Evolutionary conservation across 345 rosid species (phyloP).

Genomic region (Arabis alpina): DNA sequence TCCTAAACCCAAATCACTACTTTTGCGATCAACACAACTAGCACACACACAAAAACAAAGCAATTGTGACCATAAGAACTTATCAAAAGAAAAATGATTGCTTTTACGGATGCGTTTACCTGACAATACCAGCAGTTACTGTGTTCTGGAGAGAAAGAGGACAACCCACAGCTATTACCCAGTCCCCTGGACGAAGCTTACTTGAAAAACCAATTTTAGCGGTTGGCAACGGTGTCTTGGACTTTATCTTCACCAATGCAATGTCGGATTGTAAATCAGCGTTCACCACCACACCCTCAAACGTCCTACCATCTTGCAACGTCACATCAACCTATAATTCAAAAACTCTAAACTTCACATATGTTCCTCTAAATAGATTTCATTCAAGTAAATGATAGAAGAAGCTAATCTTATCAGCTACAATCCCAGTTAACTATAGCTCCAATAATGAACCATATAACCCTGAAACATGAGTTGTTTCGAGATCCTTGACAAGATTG

Average conservation of each 20-base stretch:
- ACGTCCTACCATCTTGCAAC: slow-evolving; percentile 92
- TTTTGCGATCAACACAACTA: slow-evolving; percentile 94
- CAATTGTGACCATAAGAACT: slow-evolving; percentile 2
- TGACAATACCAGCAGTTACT: slow-evolving; percentile 90
- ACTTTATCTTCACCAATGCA: slow-evolving; percentile 85
- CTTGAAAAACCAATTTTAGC: slow-evolving; percentile 87
- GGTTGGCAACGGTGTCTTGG: slow-evolving; percentile 75
- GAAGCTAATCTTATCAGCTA: not conserved
- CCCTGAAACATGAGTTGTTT: not conserved
- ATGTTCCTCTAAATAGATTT: slow-evolving; percentile 5
- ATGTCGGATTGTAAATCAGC: slow-evolving; percentile 92
- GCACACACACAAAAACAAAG: slow-evolving; percentile 8
- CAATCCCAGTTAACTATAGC: not conserved
- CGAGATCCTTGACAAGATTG: not conserved
- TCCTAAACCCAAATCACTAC: slow-evolving; percentile 91
- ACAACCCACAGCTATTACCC: slow-evolving; percentile 93
- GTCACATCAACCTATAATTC: slow-evolving; percentile 83
- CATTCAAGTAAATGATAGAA: not conserved
- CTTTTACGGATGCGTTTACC: slow-evolving; percentile 44
- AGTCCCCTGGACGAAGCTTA: slow-evolving; percentile 93
- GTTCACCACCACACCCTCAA: slow-evolving; percentile 78
- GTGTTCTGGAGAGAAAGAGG: slow-evolving; percentile 96
- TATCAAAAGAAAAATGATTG: not conserved
- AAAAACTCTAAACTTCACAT: slow-evolving; percentile 12
- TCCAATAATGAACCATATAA: not conserved